Conservation (phyloP, 1,284 basidiomycete species). For the Dichomitus squalens region DNA sequence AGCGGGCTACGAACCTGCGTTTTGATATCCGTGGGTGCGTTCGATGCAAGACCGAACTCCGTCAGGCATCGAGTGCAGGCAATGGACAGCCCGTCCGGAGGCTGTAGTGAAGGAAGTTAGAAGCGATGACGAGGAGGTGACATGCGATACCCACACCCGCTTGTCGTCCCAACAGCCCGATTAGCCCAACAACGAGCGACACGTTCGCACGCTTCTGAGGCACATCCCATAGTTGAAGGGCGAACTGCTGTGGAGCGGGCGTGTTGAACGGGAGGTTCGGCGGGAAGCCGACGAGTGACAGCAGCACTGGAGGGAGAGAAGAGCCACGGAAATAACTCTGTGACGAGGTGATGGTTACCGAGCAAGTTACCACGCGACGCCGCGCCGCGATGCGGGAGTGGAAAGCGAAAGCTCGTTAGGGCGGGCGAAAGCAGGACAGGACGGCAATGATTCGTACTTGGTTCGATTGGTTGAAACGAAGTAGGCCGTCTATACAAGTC, state of each 20-base stretch:
- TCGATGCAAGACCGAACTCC: conserved; percentile 89
- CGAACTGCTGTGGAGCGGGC: conserved; percentile 86
- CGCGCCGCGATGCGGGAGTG: not conserved
- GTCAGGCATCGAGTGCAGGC: conserved; percentile 83
- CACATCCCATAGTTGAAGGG: conserved; percentile 94
- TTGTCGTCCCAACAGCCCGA: conserved; percentile 78
- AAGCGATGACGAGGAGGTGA: not conserved
- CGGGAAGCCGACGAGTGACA: conserved; percentile 91
- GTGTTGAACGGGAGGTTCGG: conserved; percentile 65
- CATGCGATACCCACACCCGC: conserved; percentile 53
- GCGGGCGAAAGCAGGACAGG: conserved; percentile 16
- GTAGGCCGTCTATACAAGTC: conserved; percentile 80
- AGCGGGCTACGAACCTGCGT: conserved; percentile 58
- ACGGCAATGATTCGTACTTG: conserved; percentile 61
- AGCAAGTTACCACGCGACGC: not conserved
- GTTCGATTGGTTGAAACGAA: conserved; percentile 94
- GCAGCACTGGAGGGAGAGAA: conserved; percentile 82
- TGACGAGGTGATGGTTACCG: conserved; percentile 3
- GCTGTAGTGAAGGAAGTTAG: conserved; percentile 35
- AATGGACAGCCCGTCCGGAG: conserved; percentile 50
- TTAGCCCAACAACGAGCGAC: conserved; percentile 76
- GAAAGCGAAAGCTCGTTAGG: conserved; percentile 19
- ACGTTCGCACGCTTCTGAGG: conserved; percentile 74
- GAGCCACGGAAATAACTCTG: conserved; percentile 98
- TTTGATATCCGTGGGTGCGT: conserved; percentile 87